Evolutionary conservation across 164 flowering plant genomes (phyloP), one percentile per base, ranked within the genome.

Genomic region (Cinnamomum chago): DNA sequence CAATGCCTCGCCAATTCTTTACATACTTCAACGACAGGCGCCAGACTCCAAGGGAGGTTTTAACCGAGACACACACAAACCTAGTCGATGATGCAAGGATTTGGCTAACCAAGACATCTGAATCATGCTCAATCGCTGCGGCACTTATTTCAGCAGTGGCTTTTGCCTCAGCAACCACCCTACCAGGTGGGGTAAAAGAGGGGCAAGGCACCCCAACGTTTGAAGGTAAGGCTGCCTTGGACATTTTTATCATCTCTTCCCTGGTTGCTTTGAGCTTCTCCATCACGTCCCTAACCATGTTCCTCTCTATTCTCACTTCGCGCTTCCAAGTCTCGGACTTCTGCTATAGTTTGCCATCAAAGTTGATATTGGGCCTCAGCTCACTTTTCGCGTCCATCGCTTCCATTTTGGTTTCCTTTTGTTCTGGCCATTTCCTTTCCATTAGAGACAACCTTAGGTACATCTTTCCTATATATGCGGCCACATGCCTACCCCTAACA

Each of bases 381-480:
- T 20, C 51, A 11, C 74, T 72, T 66, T 72, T 72, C 27, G 25
- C 33, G 33, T 72, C 74, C 30, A 60, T 72, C 13, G 67, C 67
- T 35, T 33, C 74, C 74, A 58, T 72, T 0, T 35, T 72, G 67
- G 67, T 72, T 35, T 35, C 74, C 55, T 72, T 84, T 30, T 73
- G 67, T 62, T 50, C 67, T 5, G 74, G 73, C 50, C 74, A 72
- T 72, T 72, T 70, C 58, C 51, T 70, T 62, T 67, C 62, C 4
- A 51, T 72, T 6, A 62, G 62, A 60, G 74, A 72, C 9, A 35
- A 40, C 15, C 30, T 72, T 12, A 72, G 40, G 67, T 10, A 28
- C 20, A 20, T 67, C 17, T 72, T 58, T 25, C 72, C 62, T 1
- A 35, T 70, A 17, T 52, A 70, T 70, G 40, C 22, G 11, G 28